Evolutionary conservation across 2,329 filamentous ascomycete genomes (phyloP).

Genomic region (Xylaria digitata): DNA sequence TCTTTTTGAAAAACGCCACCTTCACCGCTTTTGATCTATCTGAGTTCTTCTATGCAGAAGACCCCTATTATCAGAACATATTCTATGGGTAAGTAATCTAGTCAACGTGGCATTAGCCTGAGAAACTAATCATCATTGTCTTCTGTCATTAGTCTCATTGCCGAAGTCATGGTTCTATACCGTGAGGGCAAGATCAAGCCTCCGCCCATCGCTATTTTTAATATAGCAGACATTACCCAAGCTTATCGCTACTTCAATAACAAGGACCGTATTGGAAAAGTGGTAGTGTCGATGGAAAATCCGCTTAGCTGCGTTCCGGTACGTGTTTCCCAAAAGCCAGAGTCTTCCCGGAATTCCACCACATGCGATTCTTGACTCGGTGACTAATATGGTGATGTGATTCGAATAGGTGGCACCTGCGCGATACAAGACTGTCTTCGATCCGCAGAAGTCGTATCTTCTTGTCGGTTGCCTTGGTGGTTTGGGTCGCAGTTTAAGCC

Average conservation of each 20-base stretch:
- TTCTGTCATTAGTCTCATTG: not conserved
- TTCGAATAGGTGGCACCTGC: slow-evolving; percentile 17
- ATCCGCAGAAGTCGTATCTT: slow-evolving; percentile 38
- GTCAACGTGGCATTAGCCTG: not conserved
- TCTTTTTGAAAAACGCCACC: slow-evolving; percentile 54
- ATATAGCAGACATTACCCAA: slow-evolving; percentile 26
- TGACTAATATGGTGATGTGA: too few relatives aligned
- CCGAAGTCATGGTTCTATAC: slow-evolving; percentile 18
- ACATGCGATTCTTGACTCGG: too few relatives aligned
- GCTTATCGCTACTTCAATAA: slow-evolving; percentile 39
- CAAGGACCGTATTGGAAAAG: slow-evolving; percentile 40
- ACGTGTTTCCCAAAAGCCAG: not conserved
- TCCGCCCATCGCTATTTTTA: slow-evolving; percentile 31
- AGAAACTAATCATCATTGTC: not conserved
- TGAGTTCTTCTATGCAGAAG: slow-evolving; percentile 26
- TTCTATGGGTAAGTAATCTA: not conserved
- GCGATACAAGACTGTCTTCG: slow-evolving; percentile 29
- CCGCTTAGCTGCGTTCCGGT: slow-evolving; percentile 10
- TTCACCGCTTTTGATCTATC: slow-evolving; percentile 56
- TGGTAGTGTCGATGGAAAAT: slow-evolving; percentile 41
- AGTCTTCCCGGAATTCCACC: not conserved
- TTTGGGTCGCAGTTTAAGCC: slow-evolving; percentile 50
- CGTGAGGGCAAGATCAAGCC: slow-evolving; percentile 32
- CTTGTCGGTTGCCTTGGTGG: slow-evolving; percentile 48
- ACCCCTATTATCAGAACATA: slow-evolving; percentile 1